These are phyloP conservation scores for Didymella glomerata DNA, from an alignment of 2,329 filamentous ascomycete genomes.

Conservation along the genomic window DNA sequence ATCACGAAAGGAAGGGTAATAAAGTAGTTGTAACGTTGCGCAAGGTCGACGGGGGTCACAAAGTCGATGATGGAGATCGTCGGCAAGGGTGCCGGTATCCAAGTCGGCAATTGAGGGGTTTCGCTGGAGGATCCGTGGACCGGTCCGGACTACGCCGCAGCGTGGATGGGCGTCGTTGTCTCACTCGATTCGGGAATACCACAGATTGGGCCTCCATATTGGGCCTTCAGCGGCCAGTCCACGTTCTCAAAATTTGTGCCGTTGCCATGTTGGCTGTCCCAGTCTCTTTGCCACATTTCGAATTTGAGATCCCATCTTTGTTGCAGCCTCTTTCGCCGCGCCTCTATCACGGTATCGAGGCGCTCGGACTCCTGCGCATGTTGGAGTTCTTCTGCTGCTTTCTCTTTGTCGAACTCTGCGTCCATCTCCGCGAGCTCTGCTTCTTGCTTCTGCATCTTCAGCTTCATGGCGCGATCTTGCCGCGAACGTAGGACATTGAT, in stretches of 20 bases:
- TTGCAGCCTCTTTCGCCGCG: slow-evolving; percentile 43
- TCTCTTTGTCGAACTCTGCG: slow-evolving; percentile 45
- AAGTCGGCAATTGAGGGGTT: slow-evolving; percentile 14
- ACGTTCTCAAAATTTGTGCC: slow-evolving; percentile 40
- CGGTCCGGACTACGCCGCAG: slow-evolving; percentile 22
- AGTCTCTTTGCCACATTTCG: slow-evolving; percentile 51
- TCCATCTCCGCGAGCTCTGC: slow-evolving; percentile 51
- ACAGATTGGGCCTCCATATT: slow-evolving; percentile 20
- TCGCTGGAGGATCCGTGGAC: slow-evolving; percentile 9
- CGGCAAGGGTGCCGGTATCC: slow-evolving; percentile 16
- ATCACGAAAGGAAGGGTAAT: slow-evolving; percentile 1
- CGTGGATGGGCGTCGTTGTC: slow-evolving; percentile 31
- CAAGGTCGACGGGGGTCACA: slow-evolving; percentile 3
- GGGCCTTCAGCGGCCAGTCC: slow-evolving; percentile 39
- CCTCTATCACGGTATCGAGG: slow-evolving; percentile 45
- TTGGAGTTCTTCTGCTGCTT: slow-evolving; percentile 43
- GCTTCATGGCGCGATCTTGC: slow-evolving; percentile 52
- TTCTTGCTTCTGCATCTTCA: slow-evolving; percentile 51
- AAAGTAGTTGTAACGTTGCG: slow-evolving; percentile 9
- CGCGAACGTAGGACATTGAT: slow-evolving; percentile 58
- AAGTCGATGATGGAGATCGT: slow-evolving; percentile 6
- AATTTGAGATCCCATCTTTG: slow-evolving; percentile 53
- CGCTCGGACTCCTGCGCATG: slow-evolving; percentile 47
- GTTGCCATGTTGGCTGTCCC: slow-evolving; percentile 40
- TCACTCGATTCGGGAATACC: slow-evolving; percentile 35